Conservation (phyloP, 2,329 filamentous ascomycete genomes). For the Helotiales sp. region DNA sequence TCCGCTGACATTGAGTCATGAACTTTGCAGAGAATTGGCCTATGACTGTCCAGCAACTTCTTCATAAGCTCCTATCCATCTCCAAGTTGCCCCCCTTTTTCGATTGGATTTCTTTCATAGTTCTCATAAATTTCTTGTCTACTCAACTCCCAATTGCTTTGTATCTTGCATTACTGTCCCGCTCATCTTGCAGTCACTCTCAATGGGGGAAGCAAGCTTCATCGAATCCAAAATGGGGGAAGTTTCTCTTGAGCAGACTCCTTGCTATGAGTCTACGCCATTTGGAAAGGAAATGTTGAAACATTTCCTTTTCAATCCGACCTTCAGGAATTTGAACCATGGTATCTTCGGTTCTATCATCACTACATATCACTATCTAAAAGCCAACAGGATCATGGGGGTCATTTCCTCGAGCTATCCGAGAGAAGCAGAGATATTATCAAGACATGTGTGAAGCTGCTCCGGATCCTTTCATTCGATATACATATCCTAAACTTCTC, state of each 20-base stretch:
- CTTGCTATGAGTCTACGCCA: constrained; percentile 26
- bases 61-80: neutral
- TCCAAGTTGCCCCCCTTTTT: no score
- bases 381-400: constrained; percentile 68
- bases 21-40: neutral
- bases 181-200: neutral
- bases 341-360: constrained; percentile 26
- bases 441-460: constrained; percentile 65
- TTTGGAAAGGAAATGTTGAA: constrained; percentile 38
- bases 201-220: constrained; percentile 3
- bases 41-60: neutral
- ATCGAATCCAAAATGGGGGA: constrained; percentile 20
- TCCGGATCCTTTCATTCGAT: constrained; percentile 77
- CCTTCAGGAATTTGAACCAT: constrained; percentile 38
- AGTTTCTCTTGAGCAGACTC: constrained; percentile 18
- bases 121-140: no score
- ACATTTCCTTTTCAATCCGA: constrained; percentile 35
- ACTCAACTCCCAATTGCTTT: no score
- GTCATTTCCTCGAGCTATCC: constrained; percentile 65
- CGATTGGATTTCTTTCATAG: no score
- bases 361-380: neutral
- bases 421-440: constrained; percentile 58
- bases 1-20: neutral
- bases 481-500: constrained; percentile 61
- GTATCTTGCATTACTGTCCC: no score